Evolutionary conservation across 306 rosid species (phyloP), one percentile per base, ranked within the genome.

Genomic region (Hippophae tibetana): DNA sequence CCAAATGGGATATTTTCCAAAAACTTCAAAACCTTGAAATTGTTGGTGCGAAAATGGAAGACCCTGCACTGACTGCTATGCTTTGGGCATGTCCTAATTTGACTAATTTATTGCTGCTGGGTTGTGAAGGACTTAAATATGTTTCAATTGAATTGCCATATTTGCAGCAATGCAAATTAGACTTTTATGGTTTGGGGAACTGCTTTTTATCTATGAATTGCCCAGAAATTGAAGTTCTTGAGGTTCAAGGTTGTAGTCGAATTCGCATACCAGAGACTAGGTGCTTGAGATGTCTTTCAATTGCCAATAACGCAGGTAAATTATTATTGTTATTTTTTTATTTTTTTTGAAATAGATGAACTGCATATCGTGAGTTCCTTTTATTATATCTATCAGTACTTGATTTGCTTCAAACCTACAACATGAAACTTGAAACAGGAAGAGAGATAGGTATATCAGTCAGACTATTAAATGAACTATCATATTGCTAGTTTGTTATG

Each of bases 201-300:
- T 80, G 85, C 70, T 77, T 82, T 2, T 84, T 93, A 58, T 56
- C 76, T 11, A 69, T 93, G 59, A 82, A 52, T 48, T 80, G 85
- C 65, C 89, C 99, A 0, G 82, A 70, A 61, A 73, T 93, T 40
- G 78, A 82, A 68, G 73, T 82, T 57, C 97, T 93, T 64, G 95
- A 93, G 78, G 85, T 93, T 63, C 99, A 88, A 80, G 99, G 99
- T 18, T 93, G 95, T 80, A 86, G 95, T 58, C 84, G 88, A 95
- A 88, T 93, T 69, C 78, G 82, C 64, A 96, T 84, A 61, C 70
- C 71, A 14, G 77, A 79, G 67, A 71, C 95, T 42, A 68, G 73
- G 57, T 61, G 60, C 77, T 72, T 93, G 86, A 80, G 50, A 69
- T 63, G 57, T 59, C 97, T 93, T 67, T 78, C 90, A 8, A 77